phyloP scores from a whole-genome alignment of 2,329 filamentous ascomycete species.

The Aspergillus felis region DNA sequence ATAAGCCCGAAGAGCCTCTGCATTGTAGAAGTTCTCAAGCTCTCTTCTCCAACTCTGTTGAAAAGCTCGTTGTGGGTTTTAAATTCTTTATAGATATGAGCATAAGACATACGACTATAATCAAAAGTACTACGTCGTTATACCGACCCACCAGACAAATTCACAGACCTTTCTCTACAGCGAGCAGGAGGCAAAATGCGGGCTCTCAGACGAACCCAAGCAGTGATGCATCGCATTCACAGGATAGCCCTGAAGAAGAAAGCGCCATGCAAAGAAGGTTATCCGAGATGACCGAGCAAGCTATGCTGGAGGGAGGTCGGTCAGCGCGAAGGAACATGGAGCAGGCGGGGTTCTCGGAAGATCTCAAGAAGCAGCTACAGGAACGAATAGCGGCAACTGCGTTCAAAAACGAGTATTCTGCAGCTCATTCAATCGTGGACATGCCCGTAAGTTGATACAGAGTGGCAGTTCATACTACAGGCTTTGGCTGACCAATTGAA shows the following conservation, averaged over 20 bases:
- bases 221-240: conserved; percentile 6
- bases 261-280: conserved; percentile 58
- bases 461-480: neutral
- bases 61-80: neutral
- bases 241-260: conserved; percentile 33
- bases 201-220: conserved; percentile 13
- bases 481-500: conserved; percentile 13
- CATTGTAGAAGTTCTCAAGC: neutral
- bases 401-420: conserved; percentile 52
- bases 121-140: conserved; percentile 12
- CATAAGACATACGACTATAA: conserved; percentile 13
- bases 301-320: conserved; percentile 52
- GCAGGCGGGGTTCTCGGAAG: conserved; percentile 60
- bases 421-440: conserved; percentile 51
- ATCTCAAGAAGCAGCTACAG: conserved; percentile 55
- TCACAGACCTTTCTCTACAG: conserved; percentile 19
- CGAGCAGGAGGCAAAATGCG: conserved; percentile 21
- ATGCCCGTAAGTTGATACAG: conserved; percentile 43
- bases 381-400: conserved; percentile 55
- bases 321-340: conserved; percentile 55
- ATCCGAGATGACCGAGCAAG: conserved; percentile 58
- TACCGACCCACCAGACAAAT: conserved; percentile 9
- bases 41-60: neutral
- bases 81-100: conserved; percentile 17
- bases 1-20: neutral